Evolutionary conservation across 2,329 filamentous ascomycete genomes (phyloP), one percentile per base, ranked within the genome.

Genomic region (Penicillium sp.): DNA sequence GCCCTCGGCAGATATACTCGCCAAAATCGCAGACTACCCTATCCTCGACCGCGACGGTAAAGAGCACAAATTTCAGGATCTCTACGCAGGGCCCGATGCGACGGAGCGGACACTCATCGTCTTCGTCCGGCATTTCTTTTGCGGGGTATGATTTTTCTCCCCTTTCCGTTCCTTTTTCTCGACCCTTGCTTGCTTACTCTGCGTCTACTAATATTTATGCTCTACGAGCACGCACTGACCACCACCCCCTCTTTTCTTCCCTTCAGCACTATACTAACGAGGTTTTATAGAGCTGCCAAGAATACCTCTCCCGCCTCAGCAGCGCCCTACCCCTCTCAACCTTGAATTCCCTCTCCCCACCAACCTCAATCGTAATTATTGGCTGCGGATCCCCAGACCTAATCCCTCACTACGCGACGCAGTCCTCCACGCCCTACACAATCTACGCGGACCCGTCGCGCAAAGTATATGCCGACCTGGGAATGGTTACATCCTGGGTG

Each of bases 41-140:
- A 81, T 92, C 15, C 82, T 90, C 48, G 89, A 91, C 74, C 80
- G 80, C 44, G 75, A 88, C 61, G 87, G 88, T 60, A 86, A 85
- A 59, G 76, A 83, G 15, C 83, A 83, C 48, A 79, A 84, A 0
- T 92, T 92, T 75, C 85, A 85, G 75, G 87, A 84, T 67, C 77
- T 91, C 30, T 89, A 88, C 73, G 66, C 59, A 15, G 64, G 62
- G 13, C 60, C 66, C 41, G 46, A 61, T 7, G 38, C 63, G 1
- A 80, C 84, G 13, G 79, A 83, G 19, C 80, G 87, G 3, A 86
- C 91, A 30, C 81, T 93, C 35, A 77, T 92, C 47, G 86, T 93
- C 67, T 93, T 93, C 72, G 83, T 93, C 61, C 85, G 91, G 49
- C 90, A 93, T 78, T 93, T 93, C 77, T 92, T 91, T 82, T 93